Base-by-base conservation (phyloP, 768 basidiomycete genomes). In the Paxillus ammoniavirescens region DNA sequence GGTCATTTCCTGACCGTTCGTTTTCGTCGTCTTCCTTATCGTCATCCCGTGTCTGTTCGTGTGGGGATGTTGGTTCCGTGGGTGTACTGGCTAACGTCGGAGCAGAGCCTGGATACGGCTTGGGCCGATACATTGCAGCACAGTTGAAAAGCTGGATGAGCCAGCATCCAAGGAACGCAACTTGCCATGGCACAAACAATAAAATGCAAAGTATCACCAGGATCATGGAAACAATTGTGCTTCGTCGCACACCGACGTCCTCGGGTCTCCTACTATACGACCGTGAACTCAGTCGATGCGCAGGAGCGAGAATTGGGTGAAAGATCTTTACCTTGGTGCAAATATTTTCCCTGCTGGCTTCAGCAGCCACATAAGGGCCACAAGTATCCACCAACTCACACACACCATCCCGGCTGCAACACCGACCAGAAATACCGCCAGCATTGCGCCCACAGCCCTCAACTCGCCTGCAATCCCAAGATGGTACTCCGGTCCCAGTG, bases 161-260 rank as follows among this genome's bases (percentile, higher is more conserved):
- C 84, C 91, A 91, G 59, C 85, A 85, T 17, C 90, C 86, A 21
- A 96, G 77, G 70, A 89, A 94, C 5, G 89, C 93, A 9, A 95
- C 89, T 70, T 97, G 94, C 83, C 91, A 93, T 0, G 94, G 94
- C n/a, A 95, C 75, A 49, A 93, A 72, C 37, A 90, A 58, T 54
- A 87, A 80, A 37, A 94, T 84, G n/a, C 86, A 71, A 14, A 79
- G 57, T 47, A 86, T 77, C 33, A 94, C 78, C 17, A 87, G 46
- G 7, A 65, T 58, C 67, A 92, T 80, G 6, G 88, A 87, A 6
- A 84, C 40, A 23, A 86, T 28, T 3, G 80, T 82, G 61, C 75
- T 75, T 55, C 76, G 73, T 31, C 73, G 75, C 44, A 80, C 69
- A 23, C 75, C 68, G 5, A 59, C 47, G 23, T 70, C 70, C 55